phyloP scores from a whole-genome alignment of 139 green algal genomes.

The Chlamydomonas sphaeroides region DNA sequence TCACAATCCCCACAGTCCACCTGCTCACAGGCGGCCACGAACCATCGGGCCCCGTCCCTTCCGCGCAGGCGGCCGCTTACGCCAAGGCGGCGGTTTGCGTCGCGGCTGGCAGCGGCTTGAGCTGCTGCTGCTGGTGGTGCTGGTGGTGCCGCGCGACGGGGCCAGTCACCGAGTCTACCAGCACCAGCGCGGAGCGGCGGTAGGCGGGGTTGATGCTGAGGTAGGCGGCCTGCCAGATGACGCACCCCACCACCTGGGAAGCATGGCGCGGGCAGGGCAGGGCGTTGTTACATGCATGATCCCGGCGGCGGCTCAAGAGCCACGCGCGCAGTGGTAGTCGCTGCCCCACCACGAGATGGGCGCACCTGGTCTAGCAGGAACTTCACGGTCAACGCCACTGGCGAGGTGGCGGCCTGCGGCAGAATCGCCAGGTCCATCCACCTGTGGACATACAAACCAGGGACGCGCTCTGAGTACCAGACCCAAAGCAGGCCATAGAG shows the following conservation, averaged over 20 bases:
- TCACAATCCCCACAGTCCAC: too few species aligned
- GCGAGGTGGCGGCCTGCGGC: background rate
- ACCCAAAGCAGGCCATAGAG: too few species aligned
- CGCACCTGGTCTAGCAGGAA: constrained; percentile 42
- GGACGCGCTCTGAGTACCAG: too few species aligned
- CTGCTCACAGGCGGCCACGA: too few species aligned
- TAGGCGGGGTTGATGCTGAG: constrained; percentile 47
- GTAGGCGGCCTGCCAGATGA: constrained; percentile 57
- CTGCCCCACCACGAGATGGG: background rate
- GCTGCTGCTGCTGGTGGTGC: too few species aligned
- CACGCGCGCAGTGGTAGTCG: background rate
- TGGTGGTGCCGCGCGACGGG: too few species aligned
- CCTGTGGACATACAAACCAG: too few species aligned
- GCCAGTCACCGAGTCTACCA: constrained; percentile 1
- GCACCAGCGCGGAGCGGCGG: background rate
- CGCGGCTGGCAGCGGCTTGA: too few species aligned
- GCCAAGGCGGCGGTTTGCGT: too few species aligned
- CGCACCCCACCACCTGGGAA: constrained; percentile 50
- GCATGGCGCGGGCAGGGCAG: background rate
- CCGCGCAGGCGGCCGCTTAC: too few species aligned
- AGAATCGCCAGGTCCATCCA: constrained; percentile 43
- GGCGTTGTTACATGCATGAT: background rate
- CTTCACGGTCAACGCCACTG: constrained; percentile 1
- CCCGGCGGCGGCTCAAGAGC: background rate
- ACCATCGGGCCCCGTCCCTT: too few species aligned